Base-by-base conservation (phyloP, 768 basidiomycete species). In the Tricholoma furcatifolium region DNA sequence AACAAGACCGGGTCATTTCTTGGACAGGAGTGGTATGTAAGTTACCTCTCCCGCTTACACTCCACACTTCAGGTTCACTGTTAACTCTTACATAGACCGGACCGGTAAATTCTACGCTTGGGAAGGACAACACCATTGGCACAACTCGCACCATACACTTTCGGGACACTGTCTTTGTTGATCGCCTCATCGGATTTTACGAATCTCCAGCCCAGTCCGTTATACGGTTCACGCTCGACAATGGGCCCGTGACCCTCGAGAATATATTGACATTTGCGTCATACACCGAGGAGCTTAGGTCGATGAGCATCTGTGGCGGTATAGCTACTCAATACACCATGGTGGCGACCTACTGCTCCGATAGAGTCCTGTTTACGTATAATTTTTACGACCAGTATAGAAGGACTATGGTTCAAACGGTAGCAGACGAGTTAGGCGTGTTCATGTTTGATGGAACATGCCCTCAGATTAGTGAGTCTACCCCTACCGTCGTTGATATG, bases 401-500 rank as follows among this genome's bases (percentile, higher is more conserved):
- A 32, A 46, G 49, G 34, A 27, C 8, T 3, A 34, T 24, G 6
- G 24, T 57, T 2, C 43, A 38, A 20, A 27, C 10, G 9, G 44
- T 54, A 39, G 56, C 47, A 36, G 24, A 46, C 21, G 30, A 50
- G 24, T 47, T 53, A 44, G 40, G 43, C 2, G 52, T 43, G 27
- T 10, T 42, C 10, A 49, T 42, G 47, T 57, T 57, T 30, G 43
- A 32, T 42, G 52, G 56, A n/a, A 54, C 56, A 6, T 57, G 56
- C n/a, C 52, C 56, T 4, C 27, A 4, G 27, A 27, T 4, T 27
- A 27, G 27, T 27, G 27, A 27, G 27, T 27, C 27, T 3, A 4
- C 27, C 27, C 27, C 7, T 7, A 27, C 27, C 7, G 27, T 27
- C 27, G 27, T 27, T 27, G 27, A 27, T 27, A 27, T 27, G 27